Evolutionary conservation across 495 filamentous ascomycete genomes (phyloP).

Genomic region (Hypoxylon crocopeplum): DNA sequence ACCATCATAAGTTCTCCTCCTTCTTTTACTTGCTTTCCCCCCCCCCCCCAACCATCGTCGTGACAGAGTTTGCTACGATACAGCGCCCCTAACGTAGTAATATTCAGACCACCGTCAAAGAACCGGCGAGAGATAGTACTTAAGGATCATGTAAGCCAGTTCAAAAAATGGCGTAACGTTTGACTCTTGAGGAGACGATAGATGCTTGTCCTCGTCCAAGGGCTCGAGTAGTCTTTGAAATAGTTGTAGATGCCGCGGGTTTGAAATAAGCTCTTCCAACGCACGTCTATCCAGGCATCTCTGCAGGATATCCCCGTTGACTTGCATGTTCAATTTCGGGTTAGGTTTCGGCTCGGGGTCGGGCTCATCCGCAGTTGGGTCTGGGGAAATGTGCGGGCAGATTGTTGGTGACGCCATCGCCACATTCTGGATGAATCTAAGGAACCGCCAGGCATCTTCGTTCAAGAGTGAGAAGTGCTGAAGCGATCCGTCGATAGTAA

Average conservation of each 20-base stretch:
- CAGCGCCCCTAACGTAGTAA: constrained; percentile 10
- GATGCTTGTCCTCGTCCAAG: constrained; percentile 41
- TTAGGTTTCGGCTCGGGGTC: constrained; percentile 39
- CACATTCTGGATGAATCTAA: constrained; percentile 69
- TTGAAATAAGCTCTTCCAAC: constrained; percentile 51
- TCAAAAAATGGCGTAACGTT: constrained; percentile 33
- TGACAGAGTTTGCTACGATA: not conserved
- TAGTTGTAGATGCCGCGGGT: constrained; percentile 31
- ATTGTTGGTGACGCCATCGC: constrained; percentile 41
- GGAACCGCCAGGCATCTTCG: constrained; percentile 62
- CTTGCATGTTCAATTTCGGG: constrained; percentile 58
- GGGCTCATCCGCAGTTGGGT: constrained; percentile 22
- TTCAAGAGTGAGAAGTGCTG: constrained; percentile 65
- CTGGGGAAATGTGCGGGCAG: constrained; percentile 26
- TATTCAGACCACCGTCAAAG: constrained; percentile 30
- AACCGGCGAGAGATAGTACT: constrained; percentile 53
- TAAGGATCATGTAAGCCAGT: constrained; percentile 53
- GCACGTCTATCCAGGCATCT: constrained; percentile 58
- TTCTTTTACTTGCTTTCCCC: too few species aligned
- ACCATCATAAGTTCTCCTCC: too few species aligned
- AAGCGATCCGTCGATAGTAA: constrained; percentile 70
- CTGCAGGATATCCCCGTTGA: constrained; percentile 72
- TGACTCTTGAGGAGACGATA: constrained; percentile 14
- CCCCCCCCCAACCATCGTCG: not conserved
- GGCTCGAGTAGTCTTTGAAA: constrained; percentile 44